Evolutionary conservation across 2,329 filamentous ascomycete species (phyloP), one percentile per base, ranked within the genome.

Genomic region (Alternaria infectoria): DNA sequence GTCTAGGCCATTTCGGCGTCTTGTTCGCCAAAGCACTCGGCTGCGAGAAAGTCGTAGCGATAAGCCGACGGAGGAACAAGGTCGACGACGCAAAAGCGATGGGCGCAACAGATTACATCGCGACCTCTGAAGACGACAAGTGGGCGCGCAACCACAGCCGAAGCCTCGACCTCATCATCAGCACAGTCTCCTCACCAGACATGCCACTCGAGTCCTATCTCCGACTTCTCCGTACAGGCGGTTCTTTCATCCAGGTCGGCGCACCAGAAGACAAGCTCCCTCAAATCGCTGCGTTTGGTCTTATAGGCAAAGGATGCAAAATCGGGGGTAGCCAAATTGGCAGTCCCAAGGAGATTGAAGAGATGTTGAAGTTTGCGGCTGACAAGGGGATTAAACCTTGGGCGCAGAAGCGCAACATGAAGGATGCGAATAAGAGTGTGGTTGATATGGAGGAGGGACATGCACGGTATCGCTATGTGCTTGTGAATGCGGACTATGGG

Each of bases 1-100:
- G 91, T 0, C 80, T 93, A 0, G 91, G 91, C 0, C 91, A 95
- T 75, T 88, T 93, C 67, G 92, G 87, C 0, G 77, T 95, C 13
- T 82, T 93, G 64, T 93, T 89, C 77, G 89, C 91, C 1, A 88
- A 86, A 67, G 91, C 91, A 1, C 79, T 95, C 2, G 91, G 90
- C 5, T 90, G 89, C 28, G 88, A 92, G 50, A 85, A 86, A 5
- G 86, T 90, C 2, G 88, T 90, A 17, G 89, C 87, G 5, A 87
- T 92, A 67, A 89, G 88, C 23, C 86, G 90, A 66, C 85, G 84
- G 1, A 81, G 83, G 2, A 74, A 80, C 72, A 92, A 92, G 79
- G 83, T 80, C 40, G 84, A 83, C 0, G 89, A 91, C 72, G 87
- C 87, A 8, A 79, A 83, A 68, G 86, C 86, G 66, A 83, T 92